Evolutionary conservation across 257 asterid genomes (phyloP).

Genomic region (Fraxinus pennsylvanica): DNA sequence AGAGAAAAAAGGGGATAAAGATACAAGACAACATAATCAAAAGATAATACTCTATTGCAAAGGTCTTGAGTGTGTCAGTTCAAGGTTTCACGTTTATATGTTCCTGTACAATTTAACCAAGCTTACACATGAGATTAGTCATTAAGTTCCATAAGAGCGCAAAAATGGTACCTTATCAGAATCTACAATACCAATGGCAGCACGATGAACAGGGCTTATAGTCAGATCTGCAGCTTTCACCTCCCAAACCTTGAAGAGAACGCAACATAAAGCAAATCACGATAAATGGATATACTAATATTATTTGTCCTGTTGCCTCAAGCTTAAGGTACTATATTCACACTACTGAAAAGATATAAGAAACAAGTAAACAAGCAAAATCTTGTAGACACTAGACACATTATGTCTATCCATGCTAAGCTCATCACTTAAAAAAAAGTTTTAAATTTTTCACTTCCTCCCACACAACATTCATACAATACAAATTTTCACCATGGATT

Average conservation of each 20-base stretch:
- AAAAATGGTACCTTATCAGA: conserved; percentile 58
- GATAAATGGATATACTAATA: too few relatives aligned
- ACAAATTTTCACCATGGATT: too few relatives aligned
- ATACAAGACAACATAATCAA: not conserved
- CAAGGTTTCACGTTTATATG: not conserved
- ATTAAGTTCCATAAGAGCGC: not conserved
- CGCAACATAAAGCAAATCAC: conserved; percentile 35
- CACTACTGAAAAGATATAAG: not conserved
- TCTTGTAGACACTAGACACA: not conserved
- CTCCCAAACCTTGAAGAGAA: conserved; percentile 53
- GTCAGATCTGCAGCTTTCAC: conserved; percentile 99
- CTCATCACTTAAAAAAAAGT: not conserved
- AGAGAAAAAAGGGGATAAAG: too few relatives aligned
- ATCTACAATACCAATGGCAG: conserved; percentile 87
- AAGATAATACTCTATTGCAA: not conserved
- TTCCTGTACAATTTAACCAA: too few relatives aligned
- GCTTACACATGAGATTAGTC: not conserved
- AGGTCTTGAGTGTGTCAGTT: not conserved
- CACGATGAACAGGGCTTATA: conserved; percentile 93
- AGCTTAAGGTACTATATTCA: not conserved
- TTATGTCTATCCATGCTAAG: not conserved
- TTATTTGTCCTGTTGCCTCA: too few relatives aligned
- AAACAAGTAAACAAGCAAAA: not conserved
- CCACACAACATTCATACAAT: not conserved
- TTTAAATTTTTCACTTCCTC: not conserved